These are phyloP conservation scores for Melampsora occidentalis DNA, from an alignment of 1,284 basidiomycete genomes.

Conservation along the genomic window DNA sequence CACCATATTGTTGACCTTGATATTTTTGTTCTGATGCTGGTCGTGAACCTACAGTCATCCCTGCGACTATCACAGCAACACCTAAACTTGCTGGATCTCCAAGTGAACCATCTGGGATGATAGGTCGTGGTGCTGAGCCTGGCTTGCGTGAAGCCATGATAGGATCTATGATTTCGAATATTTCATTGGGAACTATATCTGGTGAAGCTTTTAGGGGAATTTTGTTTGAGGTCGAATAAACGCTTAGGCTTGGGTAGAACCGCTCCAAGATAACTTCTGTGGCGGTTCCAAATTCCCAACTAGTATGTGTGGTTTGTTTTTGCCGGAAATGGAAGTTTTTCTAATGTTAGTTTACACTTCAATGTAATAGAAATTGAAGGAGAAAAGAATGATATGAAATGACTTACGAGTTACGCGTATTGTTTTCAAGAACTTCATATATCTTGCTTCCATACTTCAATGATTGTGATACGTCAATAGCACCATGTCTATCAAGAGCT, in stretches of 20 bases:
- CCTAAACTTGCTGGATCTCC: conserved; percentile 80
- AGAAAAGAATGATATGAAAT: no score
- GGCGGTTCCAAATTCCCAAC: conserved; percentile 33
- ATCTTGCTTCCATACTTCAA: no score
- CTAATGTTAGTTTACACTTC: no score
- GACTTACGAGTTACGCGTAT: no score
- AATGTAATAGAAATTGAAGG: no score
- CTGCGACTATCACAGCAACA: conserved; percentile 70
- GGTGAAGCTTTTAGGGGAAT: conserved; percentile 11
- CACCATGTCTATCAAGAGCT: no score
- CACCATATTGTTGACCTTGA: conserved; percentile 60
- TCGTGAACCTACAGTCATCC: conserved; percentile 42
- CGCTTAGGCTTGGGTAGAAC: conserved; percentile 10
- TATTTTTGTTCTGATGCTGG: conserved; percentile 12
- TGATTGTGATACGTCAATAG: no score
- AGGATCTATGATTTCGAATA: conserved; percentile 20
- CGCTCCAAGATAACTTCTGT: conserved; percentile 13
- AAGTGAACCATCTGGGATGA: conserved; percentile 61
- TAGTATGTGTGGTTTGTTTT: neutral
- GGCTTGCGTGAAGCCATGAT: conserved; percentile 4
- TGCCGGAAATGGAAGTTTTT: no score
- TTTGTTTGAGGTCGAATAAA: conserved; percentile 11
- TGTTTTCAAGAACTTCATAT: no score
- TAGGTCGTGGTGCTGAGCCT: neutral
- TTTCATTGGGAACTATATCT: neutral